Evolutionary conservation across 2,329 filamentous ascomycete species (phyloP), one percentile per base, ranked within the genome.

Genomic region (Tolypocladium cylindrosporum): DNA sequence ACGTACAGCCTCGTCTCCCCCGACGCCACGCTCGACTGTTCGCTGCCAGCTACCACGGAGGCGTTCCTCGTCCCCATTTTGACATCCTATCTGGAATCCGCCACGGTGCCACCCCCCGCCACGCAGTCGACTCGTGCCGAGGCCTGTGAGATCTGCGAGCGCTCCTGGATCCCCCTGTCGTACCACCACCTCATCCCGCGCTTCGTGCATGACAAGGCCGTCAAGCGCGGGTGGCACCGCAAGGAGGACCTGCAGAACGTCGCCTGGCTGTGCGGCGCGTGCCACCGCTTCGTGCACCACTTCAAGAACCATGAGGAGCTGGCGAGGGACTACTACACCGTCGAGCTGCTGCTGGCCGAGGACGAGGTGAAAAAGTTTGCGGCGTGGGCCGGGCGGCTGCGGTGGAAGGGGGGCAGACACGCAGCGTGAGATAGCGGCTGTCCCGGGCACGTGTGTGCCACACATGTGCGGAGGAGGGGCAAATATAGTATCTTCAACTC

Each of bases 181-280:
- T 95, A 94, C 69, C 91, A 96, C 68, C 91, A 95, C 73, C 75
- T 96, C 50, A 91, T 96, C 57, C 91, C 91, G n/a, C 81, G 84
- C 45, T 81, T 82, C 50, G 85, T 90, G 59, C 90, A 95, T 71
- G 85, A 81, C 9, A 90, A 91, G 68, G 89, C 83, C 4, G 69
- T 90, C 43, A 90, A 89, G 76, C 78, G 89, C 48, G 88, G 87
- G 1, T 95, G 90, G 90, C 89, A 92, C 74, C 80, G 81, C 4
- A 83, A 85, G 61, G 88, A 89, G 70, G 82, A 85, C 72, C 70
- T 95, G 70, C 84, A 89, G 66, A 91, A 85, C 68, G 91, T 94
- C 24, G 90, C 91, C 14, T 95, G 90, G 90, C 72, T 96, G 63
- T 95, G 91, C 72, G 79, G 90, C 55, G 88, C 90, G 2, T 96